Percentiles rank a stretch among this genome's conserved stretches.
These are phyloP conservation scores for Protomyces inouyei DNA, from an alignment of 1,139 yeast genomes.

Conservation along the genomic window DNA sequence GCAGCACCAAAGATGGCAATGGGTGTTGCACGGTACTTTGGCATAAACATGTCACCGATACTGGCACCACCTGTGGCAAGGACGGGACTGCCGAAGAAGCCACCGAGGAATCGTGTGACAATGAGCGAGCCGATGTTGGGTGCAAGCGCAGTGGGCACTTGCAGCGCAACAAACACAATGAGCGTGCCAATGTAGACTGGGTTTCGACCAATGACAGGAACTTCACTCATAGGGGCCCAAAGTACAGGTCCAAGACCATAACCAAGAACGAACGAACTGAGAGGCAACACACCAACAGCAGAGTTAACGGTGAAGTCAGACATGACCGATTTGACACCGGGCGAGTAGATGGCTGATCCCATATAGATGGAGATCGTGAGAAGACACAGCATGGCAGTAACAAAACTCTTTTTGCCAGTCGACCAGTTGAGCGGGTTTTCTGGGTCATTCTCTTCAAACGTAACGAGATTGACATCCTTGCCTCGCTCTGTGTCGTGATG, in stretches of 20 bases:
- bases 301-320: slow-evolving; percentile 60
- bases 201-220: slow-evolving; percentile 50
- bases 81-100: slow-evolving; percentile 78
- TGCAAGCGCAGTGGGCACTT: slow-evolving; percentile 57
- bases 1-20: slow-evolving; percentile 46
- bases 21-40: slow-evolving; percentile 58
- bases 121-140: slow-evolving; percentile 49
- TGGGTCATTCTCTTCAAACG: slow-evolving; percentile 54
- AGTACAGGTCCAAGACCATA: slow-evolving; percentile 60
- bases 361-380: slow-evolving; percentile 38
- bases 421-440: slow-evolving; percentile 58
- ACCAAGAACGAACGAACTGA: slow-evolving; percentile 64
- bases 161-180: slow-evolving; percentile 48
- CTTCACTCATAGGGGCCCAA: slow-evolving; percentile 66
- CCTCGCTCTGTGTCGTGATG: slow-evolving; percentile 23
- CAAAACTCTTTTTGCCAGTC: slow-evolving; percentile 41
- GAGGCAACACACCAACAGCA: slow-evolving; percentile 70
- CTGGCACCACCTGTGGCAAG: slow-evolving; percentile 86
- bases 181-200: slow-evolving; percentile 52
- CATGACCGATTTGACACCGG: slow-evolving; percentile 48
- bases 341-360: slow-evolving; percentile 54
- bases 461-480: slow-evolving; percentile 33
- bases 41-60: slow-evolving; percentile 66
- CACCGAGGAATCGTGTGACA: slow-evolving; percentile 72
- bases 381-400: slow-evolving; percentile 23